phyloP scores from a whole-genome alignment of 352 stramenopile genomes.

The Globisporangium ultimum region DNA sequence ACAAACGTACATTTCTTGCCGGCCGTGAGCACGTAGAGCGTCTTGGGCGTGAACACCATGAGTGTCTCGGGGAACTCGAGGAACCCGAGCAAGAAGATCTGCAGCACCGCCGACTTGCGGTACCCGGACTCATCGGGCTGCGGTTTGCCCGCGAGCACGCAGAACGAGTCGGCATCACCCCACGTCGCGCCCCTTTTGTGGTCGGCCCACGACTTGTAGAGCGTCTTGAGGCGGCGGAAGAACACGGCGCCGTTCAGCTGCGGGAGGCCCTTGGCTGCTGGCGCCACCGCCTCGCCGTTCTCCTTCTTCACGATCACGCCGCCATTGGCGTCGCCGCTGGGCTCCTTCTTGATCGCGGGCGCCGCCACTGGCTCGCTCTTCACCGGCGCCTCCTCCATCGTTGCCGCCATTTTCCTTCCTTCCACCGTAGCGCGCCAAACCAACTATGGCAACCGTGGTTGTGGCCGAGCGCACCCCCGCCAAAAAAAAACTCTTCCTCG shows the following conservation, averaged over 20 bases:
- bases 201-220: slow-evolving; percentile 72
- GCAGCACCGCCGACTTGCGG: slow-evolving; percentile 85
- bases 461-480: background rate
- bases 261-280: slow-evolving; percentile 23
- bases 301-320: slow-evolving; percentile 32
- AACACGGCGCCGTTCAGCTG: slow-evolving; percentile 66
- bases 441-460: slow-evolving; percentile 1
- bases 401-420: slow-evolving; percentile 22
- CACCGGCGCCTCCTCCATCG: slow-evolving; percentile 10
- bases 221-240: slow-evolving; percentile 73
- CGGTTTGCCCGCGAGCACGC: slow-evolving; percentile 74
- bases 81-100: slow-evolving; percentile 90
- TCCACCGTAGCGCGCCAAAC: slow-evolving; percentile 4
- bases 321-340: background rate
- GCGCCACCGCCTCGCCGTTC: slow-evolving; percentile 2
- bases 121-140: slow-evolving; percentile 86
- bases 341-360: slow-evolving; percentile 29
- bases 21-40: slow-evolving; percentile 83
- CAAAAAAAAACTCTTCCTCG: slow-evolving; percentile 7
- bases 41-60: slow-evolving; percentile 86
- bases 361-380: slow-evolving; percentile 14
- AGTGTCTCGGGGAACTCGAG: slow-evolving; percentile 92
- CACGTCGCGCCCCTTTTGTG: slow-evolving; percentile 44
- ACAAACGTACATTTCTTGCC: slow-evolving; percentile 78
- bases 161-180: slow-evolving; percentile 72